Evolutionary conservation across 345 rosid species (phyloP).

Genomic region (Linum trigynum): DNA sequence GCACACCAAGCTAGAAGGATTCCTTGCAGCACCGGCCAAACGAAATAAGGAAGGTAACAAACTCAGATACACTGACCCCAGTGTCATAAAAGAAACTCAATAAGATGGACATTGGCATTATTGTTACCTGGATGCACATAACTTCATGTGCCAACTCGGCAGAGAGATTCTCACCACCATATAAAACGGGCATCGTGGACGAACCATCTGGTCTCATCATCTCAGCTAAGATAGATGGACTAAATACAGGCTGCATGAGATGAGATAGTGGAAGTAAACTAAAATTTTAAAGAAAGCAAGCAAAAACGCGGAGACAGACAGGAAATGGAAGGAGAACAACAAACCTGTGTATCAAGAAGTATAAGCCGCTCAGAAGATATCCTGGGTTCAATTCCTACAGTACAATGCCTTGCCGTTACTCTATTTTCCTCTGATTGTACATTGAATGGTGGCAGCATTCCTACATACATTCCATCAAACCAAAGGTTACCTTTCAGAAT

Average conservation of each 20-base stretch:
- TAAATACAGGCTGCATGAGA: slow-evolving; percentile 59
- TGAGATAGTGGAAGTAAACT: slow-evolving; percentile 2
- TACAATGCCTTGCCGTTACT: slow-evolving; percentile 63
- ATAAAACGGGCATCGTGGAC: slow-evolving; percentile 52
- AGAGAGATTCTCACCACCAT: slow-evolving; percentile 57
- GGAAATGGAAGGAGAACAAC: not conserved
- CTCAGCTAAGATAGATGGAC: slow-evolving; percentile 73
- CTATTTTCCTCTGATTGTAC: slow-evolving; percentile 55
- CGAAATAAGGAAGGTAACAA: slow-evolving; percentile 22
- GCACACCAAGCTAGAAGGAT: slow-evolving; percentile 63
- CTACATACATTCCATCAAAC: slow-evolving; percentile 33
- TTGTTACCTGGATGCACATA: slow-evolving; percentile 65
- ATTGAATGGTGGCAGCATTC: slow-evolving; percentile 68
- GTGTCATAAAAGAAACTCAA: not conserved
- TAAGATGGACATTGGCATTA: not conserved
- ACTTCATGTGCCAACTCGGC: slow-evolving; percentile 82
- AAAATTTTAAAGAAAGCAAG: not conserved
- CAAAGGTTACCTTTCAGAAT: not conserved
- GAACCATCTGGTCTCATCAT: slow-evolving; percentile 71
- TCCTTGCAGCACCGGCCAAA: slow-evolving; percentile 43
- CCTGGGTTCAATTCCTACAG: slow-evolving; percentile 68
- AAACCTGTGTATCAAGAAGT: slow-evolving; percentile 78
- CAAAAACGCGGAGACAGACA: not conserved
- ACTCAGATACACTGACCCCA: not conserved
- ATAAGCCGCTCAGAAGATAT: slow-evolving; percentile 65